These are phyloP conservation scores for Cadophora luteo-olivacea DNA, from an alignment of 2,329 filamentous ascomycete species.

Conservation along the genomic window DNA sequence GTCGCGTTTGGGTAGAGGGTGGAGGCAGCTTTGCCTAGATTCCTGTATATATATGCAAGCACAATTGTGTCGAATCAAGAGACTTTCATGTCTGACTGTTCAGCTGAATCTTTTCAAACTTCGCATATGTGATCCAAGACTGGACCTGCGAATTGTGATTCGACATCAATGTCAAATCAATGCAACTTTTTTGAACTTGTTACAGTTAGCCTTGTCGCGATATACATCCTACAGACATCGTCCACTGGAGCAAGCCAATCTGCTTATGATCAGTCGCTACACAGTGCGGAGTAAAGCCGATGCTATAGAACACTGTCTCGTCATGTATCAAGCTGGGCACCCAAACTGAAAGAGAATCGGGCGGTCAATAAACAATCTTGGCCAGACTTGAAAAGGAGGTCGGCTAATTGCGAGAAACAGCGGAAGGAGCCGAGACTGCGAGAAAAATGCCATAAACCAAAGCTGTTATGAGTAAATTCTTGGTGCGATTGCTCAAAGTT, in stretches of 20 bases:
- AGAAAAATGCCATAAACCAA: not conserved
- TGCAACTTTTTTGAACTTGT: too few species aligned
- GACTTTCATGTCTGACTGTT: slow-evolving; percentile 3
- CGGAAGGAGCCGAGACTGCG: not conserved
- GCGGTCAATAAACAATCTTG: not conserved
- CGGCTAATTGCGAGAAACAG: not conserved
- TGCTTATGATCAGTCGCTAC: not conserved
- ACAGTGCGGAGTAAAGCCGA: too few species aligned
- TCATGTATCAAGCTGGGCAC: not conserved
- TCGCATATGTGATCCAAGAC: too few species aligned
- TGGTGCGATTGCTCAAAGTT: not conserved
- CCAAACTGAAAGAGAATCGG: not conserved
- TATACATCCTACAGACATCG: not conserved
- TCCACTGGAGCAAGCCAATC: not conserved
- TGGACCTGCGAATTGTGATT: too few species aligned
- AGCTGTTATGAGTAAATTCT: too few species aligned
- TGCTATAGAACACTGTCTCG: not conserved
- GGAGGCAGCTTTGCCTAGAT: slow-evolving; percentile 16
- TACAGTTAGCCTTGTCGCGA: too few species aligned
- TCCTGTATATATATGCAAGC: slow-evolving; percentile 19
- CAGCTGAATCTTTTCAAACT: not conserved
- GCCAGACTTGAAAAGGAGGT: not conserved
- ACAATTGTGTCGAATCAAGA: slow-evolving; percentile 1
- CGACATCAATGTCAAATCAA: too few species aligned
- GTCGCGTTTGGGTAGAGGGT: slow-evolving; percentile 3